Base-by-base conservation (phyloP, 257 asterid genomes). In the Solanum medicagineum region DNA sequence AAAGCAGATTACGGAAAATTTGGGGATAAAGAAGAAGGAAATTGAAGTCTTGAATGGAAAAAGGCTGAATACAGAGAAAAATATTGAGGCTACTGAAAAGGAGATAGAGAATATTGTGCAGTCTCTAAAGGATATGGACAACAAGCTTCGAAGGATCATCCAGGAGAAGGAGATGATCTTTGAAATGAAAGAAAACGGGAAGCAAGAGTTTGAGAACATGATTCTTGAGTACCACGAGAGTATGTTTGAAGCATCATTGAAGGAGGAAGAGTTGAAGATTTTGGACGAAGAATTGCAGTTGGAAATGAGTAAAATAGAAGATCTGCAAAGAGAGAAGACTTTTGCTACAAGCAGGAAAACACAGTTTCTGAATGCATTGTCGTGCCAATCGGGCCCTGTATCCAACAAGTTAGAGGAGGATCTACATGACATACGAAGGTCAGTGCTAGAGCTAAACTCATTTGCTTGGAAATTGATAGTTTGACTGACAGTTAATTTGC, bases 381-480 rank as follows among this genome's bases (percentile, higher is more conserved):
- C 93, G 5, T 71, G 90, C 83, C 87, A 84, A 42, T 87, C 95
- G 12, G 45, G 92, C 89, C 85, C 88, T 74, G 88, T 92, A 81
- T 91, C 96, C 19, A 93, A 92, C 56, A 93, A 92, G 87, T 81
- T 94, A 85, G 94, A 90, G 89, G 93, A 90, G 80, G 95, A 93
- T 90, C 92, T 96, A 81, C 89, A 85, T n/a, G 86, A 84, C 57
- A 44, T 92, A 82, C 89, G 81, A 60, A 82, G 75, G 55, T 92
- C 97, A 12, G 88, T 96, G 8, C 87, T 86, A 24, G 96, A 92
- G 84, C 84, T 95, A 88, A 90, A 89, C 81, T 83, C 89, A 57
- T 71, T 32, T 92, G 81, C 79, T 89, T 65, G 85, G 81, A 82
- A 53, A 74, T 36, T 71, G 54, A 65, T 22, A 51, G 66, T 71